These are phyloP conservation scores for Quercus phellos DNA, from an alignment of 331 rosid genomes.

Conservation along the genomic window DNA sequence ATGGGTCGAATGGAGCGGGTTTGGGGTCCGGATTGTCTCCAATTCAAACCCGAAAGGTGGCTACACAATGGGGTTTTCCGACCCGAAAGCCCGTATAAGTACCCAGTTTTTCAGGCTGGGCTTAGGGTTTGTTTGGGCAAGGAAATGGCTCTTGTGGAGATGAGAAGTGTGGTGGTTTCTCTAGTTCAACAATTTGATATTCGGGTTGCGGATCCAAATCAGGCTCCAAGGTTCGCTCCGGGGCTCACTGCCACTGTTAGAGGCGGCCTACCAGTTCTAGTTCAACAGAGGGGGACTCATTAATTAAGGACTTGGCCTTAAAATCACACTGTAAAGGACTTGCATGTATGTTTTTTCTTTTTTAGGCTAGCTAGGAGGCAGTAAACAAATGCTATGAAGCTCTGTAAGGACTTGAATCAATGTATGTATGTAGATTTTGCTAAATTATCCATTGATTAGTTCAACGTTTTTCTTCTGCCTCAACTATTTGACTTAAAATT, in stretches of 20 bases:
- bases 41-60: conserved; percentile 82
- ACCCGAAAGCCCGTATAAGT: conserved; percentile 49
- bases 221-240: conserved; percentile 41
- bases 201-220: conserved; percentile 17
- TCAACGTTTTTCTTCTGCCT: too few relatives aligned
- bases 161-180: conserved; percentile 39
- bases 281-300: conserved; percentile 29
- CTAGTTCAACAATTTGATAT: conserved; percentile 45
- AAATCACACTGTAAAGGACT: too few relatives aligned
- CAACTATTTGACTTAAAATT: too few relatives aligned
- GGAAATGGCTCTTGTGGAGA: conserved; percentile 69
- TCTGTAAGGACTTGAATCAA: too few relatives aligned
- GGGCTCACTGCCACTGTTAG: conserved; percentile 67
- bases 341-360: neutral
- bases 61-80: conserved; percentile 40
- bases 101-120: conserved; percentile 86
- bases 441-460: too few relatives aligned
- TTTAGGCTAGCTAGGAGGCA: too few relatives aligned
- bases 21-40: conserved; percentile 69
- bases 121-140: conserved; percentile 78
- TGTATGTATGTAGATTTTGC: too few relatives aligned
- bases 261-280: conserved; percentile 65
- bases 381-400: too few relatives aligned
- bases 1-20: conserved; percentile 85
- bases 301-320: too few relatives aligned